Evolutionary conservation across 2,329 filamentous ascomycete genomes (phyloP), one percentile per base, ranked within the genome.

Genomic region (Juglanconis sp.): DNA sequence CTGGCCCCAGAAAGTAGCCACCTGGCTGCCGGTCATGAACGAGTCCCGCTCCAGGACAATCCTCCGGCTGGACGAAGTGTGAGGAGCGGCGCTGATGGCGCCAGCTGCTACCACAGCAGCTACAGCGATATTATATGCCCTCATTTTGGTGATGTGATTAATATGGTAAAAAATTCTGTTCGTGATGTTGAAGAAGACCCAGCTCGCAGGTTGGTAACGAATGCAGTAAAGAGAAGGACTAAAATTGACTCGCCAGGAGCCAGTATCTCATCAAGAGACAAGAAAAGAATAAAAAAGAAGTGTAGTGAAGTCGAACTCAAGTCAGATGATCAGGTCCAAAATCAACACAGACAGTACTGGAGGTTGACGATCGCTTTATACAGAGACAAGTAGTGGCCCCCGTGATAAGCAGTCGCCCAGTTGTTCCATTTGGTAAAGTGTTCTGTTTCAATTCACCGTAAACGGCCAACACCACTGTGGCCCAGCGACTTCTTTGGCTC

Each of bases 231-330:
- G 24, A 24, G 53, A 57, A 60, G 31, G 53, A 53, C 34, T 53
- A n/a, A 6, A 34, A 7, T 49, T 46, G 57, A 44, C 58, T 57
- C 58, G 34, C 58, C 58, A 40, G 58, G 58, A 60, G 58, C 35
- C 15, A 13, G 3, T 15, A 52, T 57, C 58, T 53, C 49, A 30
- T 60, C 42, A 57, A 60, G 58, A 53, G 53, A 60, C 34, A n/a
- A 15, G 13, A 24, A 24, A 24, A 50, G 3, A 31, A 50, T 35
- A 35, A 6, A 50, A 48, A 34, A 5, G 4, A 34, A n/a, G 13
- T 2, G 24, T 24, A 24, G 24, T 24, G 24, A 24, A 24, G 24
- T 24, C 24, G 24, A 24, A 24, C 24, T 24, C 24, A 24, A 24
- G 24, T 24, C 2, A 24, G 24, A 24, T 24, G 24, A 24, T 24